These are phyloP conservation scores for Cotoneaster glaucophyllus DNA, from an alignment of 306 rosid genomes.

Conservation along the genomic window DNA sequence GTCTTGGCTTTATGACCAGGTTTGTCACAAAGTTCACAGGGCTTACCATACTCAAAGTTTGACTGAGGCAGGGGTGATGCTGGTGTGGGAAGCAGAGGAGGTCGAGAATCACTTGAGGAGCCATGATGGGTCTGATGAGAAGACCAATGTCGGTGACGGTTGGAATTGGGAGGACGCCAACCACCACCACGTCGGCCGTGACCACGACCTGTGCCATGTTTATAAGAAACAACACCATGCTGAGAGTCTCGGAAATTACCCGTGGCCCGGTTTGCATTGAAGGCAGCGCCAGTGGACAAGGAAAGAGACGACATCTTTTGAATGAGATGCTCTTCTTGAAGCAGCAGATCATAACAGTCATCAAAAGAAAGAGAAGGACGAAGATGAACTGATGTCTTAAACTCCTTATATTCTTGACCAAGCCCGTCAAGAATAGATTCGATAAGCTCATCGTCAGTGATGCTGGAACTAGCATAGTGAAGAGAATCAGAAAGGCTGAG, in stretches of 20 bases:
- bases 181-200: not conserved
- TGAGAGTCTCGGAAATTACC: not conserved
- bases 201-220: not conserved
- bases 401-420: too few species aligned
- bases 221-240: not conserved
- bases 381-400: too few species aligned
- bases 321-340: not conserved
- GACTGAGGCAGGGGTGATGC: not conserved
- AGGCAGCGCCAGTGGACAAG: not conserved
- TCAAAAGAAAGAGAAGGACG: too few species aligned
- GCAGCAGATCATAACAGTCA: not conserved
- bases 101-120: not conserved
- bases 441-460: too few species aligned
- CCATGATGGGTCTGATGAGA: not conserved
- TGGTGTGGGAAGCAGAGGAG: not conserved
- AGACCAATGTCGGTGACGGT: not conserved
- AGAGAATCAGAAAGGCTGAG: too few species aligned
- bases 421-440: too few species aligned
- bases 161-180: not conserved
- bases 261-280: rapidly evolving
- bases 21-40: not conserved
- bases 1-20: not conserved
- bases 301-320: not conserved
- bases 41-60: not conserved
- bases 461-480: too few species aligned